phyloP scores from a whole-genome alignment of 2,329 filamentous ascomycete genomes.

The Pseudogymnoascus sp. region DNA sequence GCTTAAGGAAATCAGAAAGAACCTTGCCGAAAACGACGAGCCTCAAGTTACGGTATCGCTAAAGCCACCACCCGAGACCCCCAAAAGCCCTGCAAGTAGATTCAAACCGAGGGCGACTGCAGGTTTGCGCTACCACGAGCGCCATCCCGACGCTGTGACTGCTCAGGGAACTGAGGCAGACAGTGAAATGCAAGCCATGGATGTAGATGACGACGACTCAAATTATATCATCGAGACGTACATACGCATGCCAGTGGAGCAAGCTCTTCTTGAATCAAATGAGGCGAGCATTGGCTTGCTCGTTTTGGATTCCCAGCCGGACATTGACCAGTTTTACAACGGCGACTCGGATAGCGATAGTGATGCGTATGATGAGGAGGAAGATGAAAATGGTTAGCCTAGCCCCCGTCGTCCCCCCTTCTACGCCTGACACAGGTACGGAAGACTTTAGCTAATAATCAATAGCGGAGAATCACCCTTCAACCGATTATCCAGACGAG shows the following conservation, averaged over 20 bases:
- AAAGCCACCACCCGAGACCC: slow-evolving; percentile 5
- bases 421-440: background rate
- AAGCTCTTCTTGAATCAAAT: slow-evolving; percentile 38
- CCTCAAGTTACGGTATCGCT: slow-evolving; percentile 9
- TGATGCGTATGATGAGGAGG: slow-evolving; percentile 46
- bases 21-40: slow-evolving; percentile 32
- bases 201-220: slow-evolving; percentile 39
- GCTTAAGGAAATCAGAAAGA: slow-evolving; percentile 48
- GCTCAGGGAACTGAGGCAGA: slow-evolving; percentile 19
- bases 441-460: slow-evolving; percentile 12
- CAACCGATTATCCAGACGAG: slow-evolving; percentile 72
- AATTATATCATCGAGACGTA: slow-evolving; percentile 60
- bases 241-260: slow-evolving; percentile 48
- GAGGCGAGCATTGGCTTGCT: slow-evolving; percentile 38
- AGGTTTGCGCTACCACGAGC: slow-evolving; percentile 45
- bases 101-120: slow-evolving; percentile 49
- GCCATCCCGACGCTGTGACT: slow-evolving; percentile 38
- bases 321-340: slow-evolving; percentile 49
- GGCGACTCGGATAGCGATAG: slow-evolving; percentile 51
- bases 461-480: slow-evolving; percentile 69
- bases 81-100: slow-evolving; percentile 26
- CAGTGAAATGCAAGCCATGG: slow-evolving; percentile 27
- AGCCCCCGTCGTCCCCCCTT: background rate
- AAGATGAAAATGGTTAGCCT: slow-evolving; percentile 54
- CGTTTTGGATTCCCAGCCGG: slow-evolving; percentile 26